Evolutionary conservation across 768 basidiomycete genomes (phyloP).

Genomic region (Melanogaster broomeanus): DNA sequence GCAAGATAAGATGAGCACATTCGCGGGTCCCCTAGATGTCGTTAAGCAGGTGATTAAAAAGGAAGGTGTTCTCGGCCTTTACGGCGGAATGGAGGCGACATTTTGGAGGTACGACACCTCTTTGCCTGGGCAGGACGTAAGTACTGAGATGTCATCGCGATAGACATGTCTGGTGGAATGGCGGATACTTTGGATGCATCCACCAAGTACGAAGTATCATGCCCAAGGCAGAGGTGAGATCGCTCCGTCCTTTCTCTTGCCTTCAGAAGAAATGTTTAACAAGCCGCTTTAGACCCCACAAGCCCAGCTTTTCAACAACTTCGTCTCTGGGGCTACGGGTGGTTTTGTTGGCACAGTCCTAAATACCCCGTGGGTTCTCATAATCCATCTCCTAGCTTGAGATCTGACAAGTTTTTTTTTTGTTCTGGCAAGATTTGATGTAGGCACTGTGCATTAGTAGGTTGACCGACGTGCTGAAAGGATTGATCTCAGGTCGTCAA

Average conservation of each 20-base stretch:
- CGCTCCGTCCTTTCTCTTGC: not conserved
- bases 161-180: constrained; percentile 90
- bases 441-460: constrained; percentile 20
- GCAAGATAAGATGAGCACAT: constrained; percentile 92
- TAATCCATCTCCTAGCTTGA: constrained; percentile 2
- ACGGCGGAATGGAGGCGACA: constrained; percentile 95
- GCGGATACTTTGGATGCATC: constrained; percentile 94
- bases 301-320: constrained; percentile 83
- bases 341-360: constrained; percentile 87
- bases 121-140: not conserved
- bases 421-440: constrained; percentile 50
- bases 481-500: constrained; percentile 75
- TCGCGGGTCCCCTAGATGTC: constrained; percentile 90
- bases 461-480: not conserved
- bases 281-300: constrained; percentile 52
- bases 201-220: constrained; percentile 79
- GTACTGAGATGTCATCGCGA: not conserved
- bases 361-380: constrained; percentile 79
- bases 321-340: constrained; percentile 86
- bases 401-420: constrained; percentile 7
- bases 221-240: constrained; percentile 79
- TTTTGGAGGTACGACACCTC: constrained; percentile 82
- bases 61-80: constrained; percentile 83
- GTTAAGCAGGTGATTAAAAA: constrained; percentile 75
- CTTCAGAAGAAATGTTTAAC: not conserved